These are phyloP conservation scores for Coemansia sp. DNA, from an alignment of 192 early-diverging fungal species.

Conservation along the genomic window DNA sequence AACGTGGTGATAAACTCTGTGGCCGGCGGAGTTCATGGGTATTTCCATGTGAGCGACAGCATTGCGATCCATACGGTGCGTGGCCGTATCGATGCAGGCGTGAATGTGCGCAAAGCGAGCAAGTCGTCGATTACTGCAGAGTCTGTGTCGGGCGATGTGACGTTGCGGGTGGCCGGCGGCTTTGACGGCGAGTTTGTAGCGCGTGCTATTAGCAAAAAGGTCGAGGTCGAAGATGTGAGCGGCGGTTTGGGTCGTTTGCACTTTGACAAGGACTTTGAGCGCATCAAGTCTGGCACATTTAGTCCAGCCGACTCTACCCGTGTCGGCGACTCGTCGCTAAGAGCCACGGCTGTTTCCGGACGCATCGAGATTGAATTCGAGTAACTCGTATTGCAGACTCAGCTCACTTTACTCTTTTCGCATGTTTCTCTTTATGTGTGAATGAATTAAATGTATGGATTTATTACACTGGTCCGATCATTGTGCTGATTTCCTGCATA, in stretches of 20 bases:
- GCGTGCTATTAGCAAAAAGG: constrained; percentile 30
- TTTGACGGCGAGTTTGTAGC: constrained; percentile 46
- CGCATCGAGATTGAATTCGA: constrained; percentile 42
- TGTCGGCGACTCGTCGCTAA: constrained; percentile 31
- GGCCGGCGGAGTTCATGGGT: constrained; percentile 38
- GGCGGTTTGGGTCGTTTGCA: constrained; percentile 50
- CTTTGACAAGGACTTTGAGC: constrained; percentile 46
- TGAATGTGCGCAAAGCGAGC: constrained; percentile 42
- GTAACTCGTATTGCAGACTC: constrained; percentile 2
- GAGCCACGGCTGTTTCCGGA: constrained; percentile 35
- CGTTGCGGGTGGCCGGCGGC: constrained; percentile 37
- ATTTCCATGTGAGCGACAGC: constrained; percentile 27
- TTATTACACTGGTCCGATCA: constrained; percentile 20
- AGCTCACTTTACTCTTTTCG: too few relatives aligned
- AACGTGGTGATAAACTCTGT: constrained; percentile 35
- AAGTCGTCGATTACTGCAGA: constrained; percentile 32
- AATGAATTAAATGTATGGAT: background rate
- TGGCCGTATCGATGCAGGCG: constrained; percentile 37
- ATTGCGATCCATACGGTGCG: constrained; percentile 37
- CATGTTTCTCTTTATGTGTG: background rate
- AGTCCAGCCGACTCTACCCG: constrained; percentile 29
- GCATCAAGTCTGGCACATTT: constrained; percentile 46
- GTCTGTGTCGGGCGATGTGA: constrained; percentile 36
- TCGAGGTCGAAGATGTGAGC: constrained; percentile 49
- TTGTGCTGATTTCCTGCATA: constrained; percentile 43